A percentile compares a stretch with the other conserved stretches of the same genome.
Conservation (phyloP, 2,329 filamentous ascomycete species). For the Dothideomycetes sp. region DNA sequence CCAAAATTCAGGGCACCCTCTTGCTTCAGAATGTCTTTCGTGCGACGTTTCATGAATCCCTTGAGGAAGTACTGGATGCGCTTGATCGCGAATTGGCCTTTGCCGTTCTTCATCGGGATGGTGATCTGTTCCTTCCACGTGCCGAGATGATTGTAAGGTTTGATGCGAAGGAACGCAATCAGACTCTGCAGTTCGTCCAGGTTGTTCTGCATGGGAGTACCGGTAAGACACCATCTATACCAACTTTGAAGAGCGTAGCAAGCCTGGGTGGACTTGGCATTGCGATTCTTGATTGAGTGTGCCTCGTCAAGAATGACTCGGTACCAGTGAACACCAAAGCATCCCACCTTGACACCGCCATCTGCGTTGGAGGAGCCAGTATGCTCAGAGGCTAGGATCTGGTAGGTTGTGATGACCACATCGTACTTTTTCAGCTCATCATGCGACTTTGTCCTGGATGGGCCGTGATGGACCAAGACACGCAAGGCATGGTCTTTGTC, state of each 20-base stretch:
- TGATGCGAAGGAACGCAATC: conserved; percentile 84
- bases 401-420: conserved; percentile 94
- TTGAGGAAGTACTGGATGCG: conserved; percentile 75
- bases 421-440: conserved; percentile 75
- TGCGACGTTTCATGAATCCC: conserved; percentile 97
- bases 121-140: conserved; percentile 92
- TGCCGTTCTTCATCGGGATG: conserved; percentile 76
- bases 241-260: conserved; percentile 75
- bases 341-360: conserved; percentile 60
- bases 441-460: conserved; percentile 67
- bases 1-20: conserved; percentile 72
- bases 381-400: conserved; percentile 87
- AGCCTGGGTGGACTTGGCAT: conserved; percentile 88
- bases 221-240: conserved; percentile 92
- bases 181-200: conserved; percentile 91
- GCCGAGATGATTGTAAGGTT: conserved; percentile 75
- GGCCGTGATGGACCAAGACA: conserved; percentile 85
- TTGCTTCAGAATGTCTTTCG: conserved; percentile 89
- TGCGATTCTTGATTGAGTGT: conserved; percentile 96
- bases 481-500: conserved; percentile 56
- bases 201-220: conserved; percentile 97
- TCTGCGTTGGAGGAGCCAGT: conserved; percentile 49
- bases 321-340: conserved; percentile 91
- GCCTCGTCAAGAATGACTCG: conserved; percentile 92
- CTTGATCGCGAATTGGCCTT: conserved; percentile 78